Conservation (phyloP, 2,329 filamentous ascomycete species). For the Cercospora citrullina region DNA sequence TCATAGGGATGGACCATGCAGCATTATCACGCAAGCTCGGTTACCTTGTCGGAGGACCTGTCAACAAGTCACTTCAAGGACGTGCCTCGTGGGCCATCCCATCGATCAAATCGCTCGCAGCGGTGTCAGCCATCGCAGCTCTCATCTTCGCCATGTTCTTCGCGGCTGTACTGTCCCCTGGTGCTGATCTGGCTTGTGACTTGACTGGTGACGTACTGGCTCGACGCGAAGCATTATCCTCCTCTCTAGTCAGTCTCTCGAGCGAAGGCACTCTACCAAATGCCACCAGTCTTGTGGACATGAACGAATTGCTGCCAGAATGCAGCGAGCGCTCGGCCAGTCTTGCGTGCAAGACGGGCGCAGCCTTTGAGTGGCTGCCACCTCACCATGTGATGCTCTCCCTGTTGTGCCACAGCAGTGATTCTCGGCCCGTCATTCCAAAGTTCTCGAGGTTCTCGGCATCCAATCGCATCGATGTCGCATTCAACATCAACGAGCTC, state of each 20-base stretch:
- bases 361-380: conserved; percentile 16
- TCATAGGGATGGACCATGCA: background rate
- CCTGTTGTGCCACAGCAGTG: conserved; percentile 19
- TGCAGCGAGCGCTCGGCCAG: background rate
- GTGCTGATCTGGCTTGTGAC: background rate
- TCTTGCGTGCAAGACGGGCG: background rate
- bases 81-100: background rate
- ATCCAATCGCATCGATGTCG: conserved; percentile 17
- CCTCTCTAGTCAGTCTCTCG: conserved; percentile 23
- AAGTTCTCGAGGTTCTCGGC: conserved; percentile 13
- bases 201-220: conserved; percentile 9
- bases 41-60: background rate
- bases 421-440: conserved; percentile 10
- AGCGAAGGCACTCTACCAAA: conserved; percentile 18
- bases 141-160: conserved; percentile 4
- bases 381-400: conserved; percentile 36
- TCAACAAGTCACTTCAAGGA: background rate
- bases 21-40: background rate
- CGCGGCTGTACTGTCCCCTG: background rate
- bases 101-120: background rate
- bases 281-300: conserved; percentile 26
- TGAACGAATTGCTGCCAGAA: conserved; percentile 33
- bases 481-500: conserved; percentile 31
- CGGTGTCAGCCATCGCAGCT: background rate
- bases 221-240: conserved; percentile 26